Evolutionary conservation across 108 stramenopile genomes (phyloP).

Genomic region (Fistulifera pelliculosa): DNA sequence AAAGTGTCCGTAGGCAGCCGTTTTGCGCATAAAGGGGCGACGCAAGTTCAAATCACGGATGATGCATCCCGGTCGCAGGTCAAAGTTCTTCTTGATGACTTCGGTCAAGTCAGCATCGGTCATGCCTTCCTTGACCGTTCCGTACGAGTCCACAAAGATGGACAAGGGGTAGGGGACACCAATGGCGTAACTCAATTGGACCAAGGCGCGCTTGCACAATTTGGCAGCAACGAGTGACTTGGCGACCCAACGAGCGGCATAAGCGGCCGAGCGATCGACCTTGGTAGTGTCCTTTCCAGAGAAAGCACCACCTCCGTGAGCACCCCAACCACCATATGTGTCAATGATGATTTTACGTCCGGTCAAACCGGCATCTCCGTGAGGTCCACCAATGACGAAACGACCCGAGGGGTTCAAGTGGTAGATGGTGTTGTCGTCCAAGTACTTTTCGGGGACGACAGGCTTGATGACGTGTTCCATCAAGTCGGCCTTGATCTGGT

Average conservation of each 20-base stretch:
- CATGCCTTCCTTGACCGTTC: slow-evolving; percentile 90
- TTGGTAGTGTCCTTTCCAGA: slow-evolving; percentile 98
- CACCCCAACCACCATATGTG: slow-evolving; percentile 98
- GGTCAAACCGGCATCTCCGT: slow-evolving; percentile 95
- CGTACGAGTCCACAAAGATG: slow-evolving; percentile 92
- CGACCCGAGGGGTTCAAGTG: slow-evolving; percentile 93
- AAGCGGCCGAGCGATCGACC: slow-evolving; percentile 94
- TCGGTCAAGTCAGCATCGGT: slow-evolving; percentile 86
- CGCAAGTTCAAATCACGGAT: slow-evolving; percentile 90
- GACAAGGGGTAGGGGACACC: slow-evolving; percentile 92
- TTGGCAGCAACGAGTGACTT: slow-evolving; percentile 91
- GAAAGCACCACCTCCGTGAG: slow-evolving; percentile 97
- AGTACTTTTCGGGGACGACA: slow-evolving; percentile 92
- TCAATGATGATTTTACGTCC: slow-evolving; percentile 98
- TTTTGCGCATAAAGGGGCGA: slow-evolving; percentile 92
- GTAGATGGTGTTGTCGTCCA: slow-evolving; percentile 95
- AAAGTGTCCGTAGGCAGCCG: slow-evolving; percentile 97
- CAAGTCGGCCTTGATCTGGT: slow-evolving; percentile 88
- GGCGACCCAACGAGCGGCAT: slow-evolving; percentile 97
- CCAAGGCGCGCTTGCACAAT: slow-evolving; percentile 87
- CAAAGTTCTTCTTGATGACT: slow-evolving; percentile 93
- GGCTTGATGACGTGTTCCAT: slow-evolving; percentile 97
- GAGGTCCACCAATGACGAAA: slow-evolving; percentile 97
- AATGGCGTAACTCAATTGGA: slow-evolving; percentile 95
- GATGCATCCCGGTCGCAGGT: slow-evolving; percentile 92